Evolutionary conservation across 805 yeast species (phyloP).

Genomic region (Candida palmyrensis): DNA sequence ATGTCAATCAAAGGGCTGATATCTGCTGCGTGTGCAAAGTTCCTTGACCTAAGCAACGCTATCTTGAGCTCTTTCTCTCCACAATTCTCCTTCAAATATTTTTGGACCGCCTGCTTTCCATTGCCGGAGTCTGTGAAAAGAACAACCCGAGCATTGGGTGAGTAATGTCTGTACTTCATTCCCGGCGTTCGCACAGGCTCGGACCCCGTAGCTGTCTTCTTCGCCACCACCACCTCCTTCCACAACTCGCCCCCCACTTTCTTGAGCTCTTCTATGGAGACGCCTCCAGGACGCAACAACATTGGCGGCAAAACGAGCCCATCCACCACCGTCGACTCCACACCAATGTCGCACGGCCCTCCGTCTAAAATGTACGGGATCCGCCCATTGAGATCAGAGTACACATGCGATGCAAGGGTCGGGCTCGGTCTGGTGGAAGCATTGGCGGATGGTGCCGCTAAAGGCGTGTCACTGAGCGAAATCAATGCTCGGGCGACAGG

Average conservation of each 20-base stretch:
- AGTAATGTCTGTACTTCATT: slow-evolving; percentile 94
- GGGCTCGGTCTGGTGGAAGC: slow-evolving; percentile 95
- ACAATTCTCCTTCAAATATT: slow-evolving; percentile 13
- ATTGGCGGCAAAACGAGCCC: slow-evolving; percentile 83
- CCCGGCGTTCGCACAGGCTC: slow-evolving; percentile 92
- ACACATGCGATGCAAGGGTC: slow-evolving; percentile 82
- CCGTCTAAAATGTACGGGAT: slow-evolving; percentile 90
- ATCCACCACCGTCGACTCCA: slow-evolving; percentile 91
- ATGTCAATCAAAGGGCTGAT: slow-evolving; percentile 11
- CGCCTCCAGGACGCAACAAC: slow-evolving; percentile 91
- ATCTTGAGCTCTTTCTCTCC: slow-evolving; percentile 24
- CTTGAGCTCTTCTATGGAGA: slow-evolving; percentile 71
- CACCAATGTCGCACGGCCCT: slow-evolving; percentile 82
- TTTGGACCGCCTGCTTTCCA: slow-evolving; percentile 29
- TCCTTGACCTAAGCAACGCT: slow-evolving; percentile 47
- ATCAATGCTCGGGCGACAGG: slow-evolving; percentile 89
- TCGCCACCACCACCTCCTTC: slow-evolving; percentile 60
- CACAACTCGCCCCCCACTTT: slow-evolving; percentile 63
- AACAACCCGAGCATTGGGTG: slow-evolving; percentile 82
- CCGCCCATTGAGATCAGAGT: slow-evolving; percentile 68
- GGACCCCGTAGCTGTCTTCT: slow-evolving; percentile 52
- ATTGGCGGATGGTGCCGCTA: slow-evolving; percentile 98
- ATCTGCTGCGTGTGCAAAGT: slow-evolving; percentile 23
- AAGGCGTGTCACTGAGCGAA: slow-evolving; percentile 75
- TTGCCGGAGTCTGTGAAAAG: slow-evolving; percentile 51